Evolutionary conservation across 2,329 filamentous ascomycete species (phyloP).

Genomic region (Lizonia empirigonia): DNA sequence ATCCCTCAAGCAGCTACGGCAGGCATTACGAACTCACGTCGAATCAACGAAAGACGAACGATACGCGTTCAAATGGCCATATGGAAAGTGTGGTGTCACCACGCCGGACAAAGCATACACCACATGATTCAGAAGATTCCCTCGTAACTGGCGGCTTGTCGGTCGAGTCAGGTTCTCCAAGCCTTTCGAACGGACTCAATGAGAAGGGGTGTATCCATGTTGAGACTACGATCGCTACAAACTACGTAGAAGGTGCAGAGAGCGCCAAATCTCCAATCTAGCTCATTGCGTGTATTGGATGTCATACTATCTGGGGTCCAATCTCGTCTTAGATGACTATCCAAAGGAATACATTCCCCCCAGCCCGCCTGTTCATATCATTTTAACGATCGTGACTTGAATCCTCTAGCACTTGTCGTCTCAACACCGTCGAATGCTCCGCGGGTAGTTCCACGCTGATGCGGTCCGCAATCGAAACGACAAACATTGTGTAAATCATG

Average conservation of each 20-base stretch:
- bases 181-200: background rate
- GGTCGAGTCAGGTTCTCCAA: background rate
- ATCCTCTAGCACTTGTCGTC: no score
- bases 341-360: no score
- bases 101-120: slow-evolving; percentile 2
- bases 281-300: background rate
- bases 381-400: no score
- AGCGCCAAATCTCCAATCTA: slow-evolving; percentile 4
- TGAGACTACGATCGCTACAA: slow-evolving; percentile 12
- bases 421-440: no score
- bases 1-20: slow-evolving; percentile 27
- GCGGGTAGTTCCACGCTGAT: no score
- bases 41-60: slow-evolving; percentile 18
- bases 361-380: no score
- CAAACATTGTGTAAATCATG: background rate
- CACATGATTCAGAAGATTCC: slow-evolving; percentile 14
- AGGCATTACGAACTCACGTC: slow-evolving; percentile 32
- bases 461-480: no score
- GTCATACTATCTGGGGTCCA: background rate
- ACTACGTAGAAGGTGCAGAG: slow-evolving; percentile 2
- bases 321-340: no score
- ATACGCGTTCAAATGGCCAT: slow-evolving; percentile 6
- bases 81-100: slow-evolving; percentile 6
- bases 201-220: slow-evolving; percentile 4
- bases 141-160: slow-evolving; percentile 2